phyloP scores from a whole-genome alignment of 106 monocot genomes.

The Vanilla planifolia region DNA sequence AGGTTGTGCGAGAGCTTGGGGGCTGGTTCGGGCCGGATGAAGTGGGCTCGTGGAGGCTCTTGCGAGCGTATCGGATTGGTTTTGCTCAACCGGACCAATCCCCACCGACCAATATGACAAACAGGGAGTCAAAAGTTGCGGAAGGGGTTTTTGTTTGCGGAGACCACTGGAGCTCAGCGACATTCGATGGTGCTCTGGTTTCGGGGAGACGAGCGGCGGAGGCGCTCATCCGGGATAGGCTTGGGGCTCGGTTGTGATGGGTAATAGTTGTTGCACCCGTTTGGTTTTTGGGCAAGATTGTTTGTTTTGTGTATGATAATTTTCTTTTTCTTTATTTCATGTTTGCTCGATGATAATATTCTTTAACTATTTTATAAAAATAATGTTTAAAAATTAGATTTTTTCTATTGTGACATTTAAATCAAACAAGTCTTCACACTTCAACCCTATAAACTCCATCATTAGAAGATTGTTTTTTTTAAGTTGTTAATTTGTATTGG shows the following conservation, averaged over 20 bases:
- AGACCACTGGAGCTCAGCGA: conserved; percentile 70
- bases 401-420: too few species aligned
- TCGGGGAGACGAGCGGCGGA: conserved; percentile 77
- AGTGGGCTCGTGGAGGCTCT: conserved; percentile 55
- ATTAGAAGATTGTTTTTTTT: too few species aligned
- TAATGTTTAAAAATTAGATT: too few species aligned
- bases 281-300: too few species aligned
- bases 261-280: too few species aligned
- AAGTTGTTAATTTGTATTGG: too few species aligned
- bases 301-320: too few species aligned
- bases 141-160: conserved; percentile 79
- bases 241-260: neutral
- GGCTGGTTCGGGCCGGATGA: conserved; percentile 74
- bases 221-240: conserved; percentile 38
- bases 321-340: too few species aligned
- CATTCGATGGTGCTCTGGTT: conserved; percentile 87
- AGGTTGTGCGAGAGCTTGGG: conserved; percentile 55
- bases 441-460: too few species aligned
- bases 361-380: too few species aligned
- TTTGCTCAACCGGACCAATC: conserved; percentile 93
- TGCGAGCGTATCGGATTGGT: conserved; percentile 77
- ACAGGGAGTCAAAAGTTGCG: conserved; percentile 45
- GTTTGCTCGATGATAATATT: too few species aligned
- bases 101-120: conserved; percentile 60
- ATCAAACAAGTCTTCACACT: too few species aligned